These are phyloP conservation scores for Russula foetens DNA, from an alignment of 768 basidiomycete species.

Conservation along the genomic window DNA sequence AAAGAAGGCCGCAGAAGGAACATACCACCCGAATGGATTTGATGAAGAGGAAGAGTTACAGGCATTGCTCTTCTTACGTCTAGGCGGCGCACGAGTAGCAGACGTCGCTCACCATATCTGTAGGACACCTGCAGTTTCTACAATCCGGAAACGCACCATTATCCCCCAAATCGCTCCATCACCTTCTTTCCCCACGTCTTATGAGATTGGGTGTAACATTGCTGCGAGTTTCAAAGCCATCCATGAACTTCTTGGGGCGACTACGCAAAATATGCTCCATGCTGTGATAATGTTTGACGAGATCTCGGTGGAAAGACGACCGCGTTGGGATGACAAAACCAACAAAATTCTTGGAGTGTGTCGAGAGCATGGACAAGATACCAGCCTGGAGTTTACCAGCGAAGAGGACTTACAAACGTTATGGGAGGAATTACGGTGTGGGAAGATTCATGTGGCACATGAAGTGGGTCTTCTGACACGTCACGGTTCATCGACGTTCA, in stretches of 20 bases:
- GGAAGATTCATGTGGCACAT: too few species aligned
- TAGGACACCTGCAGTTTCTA: too few species aligned
- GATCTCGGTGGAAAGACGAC: not conserved
- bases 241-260: not conserved
- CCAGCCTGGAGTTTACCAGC: too few species aligned
- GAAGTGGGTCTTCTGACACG: too few species aligned
- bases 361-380: too few species aligned
- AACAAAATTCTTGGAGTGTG: too few species aligned
- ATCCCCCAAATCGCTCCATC: not conserved
- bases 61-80: not conserved
- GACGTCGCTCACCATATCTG: too few species aligned
- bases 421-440: too few species aligned
- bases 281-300: too few species aligned
- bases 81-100: not conserved
- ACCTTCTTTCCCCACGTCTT: not conserved
- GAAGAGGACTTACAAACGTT: too few species aligned
- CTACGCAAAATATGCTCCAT: not conserved
- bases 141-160: not conserved
- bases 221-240: not conserved
- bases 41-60: not conserved
- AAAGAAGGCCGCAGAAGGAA: not conserved
- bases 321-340: not conserved
- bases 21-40: not conserved
- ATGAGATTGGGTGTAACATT: not conserved
- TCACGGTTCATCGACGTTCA: too few species aligned